Base-by-base conservation (phyloP, 1,284 basidiomycete species). In the Dichomitus squalens region DNA sequence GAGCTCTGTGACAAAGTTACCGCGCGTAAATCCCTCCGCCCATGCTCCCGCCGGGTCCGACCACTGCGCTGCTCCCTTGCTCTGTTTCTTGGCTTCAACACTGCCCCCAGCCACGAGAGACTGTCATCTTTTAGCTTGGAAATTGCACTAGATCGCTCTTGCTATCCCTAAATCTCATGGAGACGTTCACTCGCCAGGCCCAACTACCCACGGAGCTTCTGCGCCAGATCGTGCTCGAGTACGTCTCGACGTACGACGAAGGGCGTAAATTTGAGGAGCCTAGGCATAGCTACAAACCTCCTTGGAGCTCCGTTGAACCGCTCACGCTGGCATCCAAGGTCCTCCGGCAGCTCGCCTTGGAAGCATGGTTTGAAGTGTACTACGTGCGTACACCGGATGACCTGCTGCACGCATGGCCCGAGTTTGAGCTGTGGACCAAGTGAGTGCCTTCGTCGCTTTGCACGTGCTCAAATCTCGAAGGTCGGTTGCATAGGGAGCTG, bases 331-430 rank as follows among this genome's bases (percentile, higher is more conserved):
- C 59, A 4, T 60, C 60, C 5, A 59, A 49, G 34, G 53, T 27
- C 1, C 21, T 64, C 18, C 56, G 64, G 1, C 49, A 55, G n/a
- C 55, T 64, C 16, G 41, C 59, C 0, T 20, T 66, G 14, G 60
- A 66, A 27, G 58, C 60, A 5, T 66, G 64, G 64, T 66, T 66
- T 29, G 53, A 64, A 27, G 54, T 59, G 1, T 66, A 58, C 52
- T 59, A 53, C 18, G 57, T 55, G 0, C 61, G 35, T 18, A 53
- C 48, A 11, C 60, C 57, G 11, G 53, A 55, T 4, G 58, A 63
- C 38, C 34, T 66, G 9, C 20, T 55, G 21, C 29, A 57, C 31
- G 58, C 27, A n/a, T 64, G 59, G 63, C 59, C 63, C 1, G 60
- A 61, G 47, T 46, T 60, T 3, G 49, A 49, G 5, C 27, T 27